Evolutionary conservation across 2,329 filamentous ascomycete species (phyloP).

Genomic region (Penicillium polonicum): DNA sequence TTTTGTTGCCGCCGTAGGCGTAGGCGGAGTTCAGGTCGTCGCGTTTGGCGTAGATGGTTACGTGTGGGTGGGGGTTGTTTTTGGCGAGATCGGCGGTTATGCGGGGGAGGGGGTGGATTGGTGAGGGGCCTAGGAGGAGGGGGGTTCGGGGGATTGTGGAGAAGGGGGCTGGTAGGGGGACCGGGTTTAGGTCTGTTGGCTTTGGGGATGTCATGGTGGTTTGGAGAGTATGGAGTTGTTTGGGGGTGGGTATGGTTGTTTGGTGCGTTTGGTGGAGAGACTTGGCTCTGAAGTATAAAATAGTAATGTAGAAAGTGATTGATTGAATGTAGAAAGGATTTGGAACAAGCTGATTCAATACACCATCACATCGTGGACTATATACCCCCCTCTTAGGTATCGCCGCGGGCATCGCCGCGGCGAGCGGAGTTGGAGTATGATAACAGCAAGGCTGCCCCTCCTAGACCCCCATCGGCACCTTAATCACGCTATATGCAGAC

Average conservation of each 20-base stretch:
- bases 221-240: not conserved
- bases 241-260: not conserved
- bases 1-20: constrained; percentile 69
- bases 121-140: constrained; percentile 67
- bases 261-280: not conserved
- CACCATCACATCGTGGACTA: not conserved
- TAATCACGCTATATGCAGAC: not conserved
- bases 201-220: not conserved
- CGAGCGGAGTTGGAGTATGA: not conserved
- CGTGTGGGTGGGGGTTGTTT: constrained; percentile 39
- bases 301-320: not conserved
- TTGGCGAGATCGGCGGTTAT: constrained; percentile 61
- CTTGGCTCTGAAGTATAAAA: not conserved
- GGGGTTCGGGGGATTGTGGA: constrained; percentile 60
- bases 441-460: not conserved
- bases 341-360: not conserved
- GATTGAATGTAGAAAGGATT: not conserved
- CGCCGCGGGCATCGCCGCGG: constrained; percentile 4
- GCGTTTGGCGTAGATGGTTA: constrained; percentile 67
- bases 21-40: constrained; percentile 70
- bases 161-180: constrained; percentile 59
- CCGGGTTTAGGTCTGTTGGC: not conserved
- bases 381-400: not conserved
- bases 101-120: constrained; percentile 65
- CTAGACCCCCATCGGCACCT: not conserved